A percentile compares a stretch with the other conserved stretches of the same genome.
Evolutionary conservation across 176 grass and related monocot species (phyloP).

Genomic region (Miscanthus lutarioriparius): DNA sequence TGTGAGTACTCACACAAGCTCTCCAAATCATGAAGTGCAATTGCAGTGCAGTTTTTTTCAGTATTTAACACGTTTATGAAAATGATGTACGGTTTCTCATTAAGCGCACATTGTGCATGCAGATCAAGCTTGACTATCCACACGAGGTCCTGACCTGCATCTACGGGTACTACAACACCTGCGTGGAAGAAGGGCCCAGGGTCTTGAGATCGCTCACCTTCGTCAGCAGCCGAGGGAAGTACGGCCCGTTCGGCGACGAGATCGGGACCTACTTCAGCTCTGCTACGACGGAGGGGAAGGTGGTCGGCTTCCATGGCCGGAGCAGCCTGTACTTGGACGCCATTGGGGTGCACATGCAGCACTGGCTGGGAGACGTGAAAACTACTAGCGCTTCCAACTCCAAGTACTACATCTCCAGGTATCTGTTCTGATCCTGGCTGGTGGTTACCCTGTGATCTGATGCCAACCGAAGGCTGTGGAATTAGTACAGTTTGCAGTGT

Average conservation of each 20-base stretch:
- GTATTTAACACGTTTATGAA: neutral
- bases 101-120: neutral
- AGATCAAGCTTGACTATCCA: slow-evolving; percentile 91
- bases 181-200: slow-evolving; percentile 38
- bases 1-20: neutral
- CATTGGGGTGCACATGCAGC: slow-evolving; percentile 91
- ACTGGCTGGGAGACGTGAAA: slow-evolving; percentile 76
- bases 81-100: neutral
- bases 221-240: slow-evolving; percentile 72
- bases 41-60: neutral
- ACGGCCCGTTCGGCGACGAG: slow-evolving; percentile 79
- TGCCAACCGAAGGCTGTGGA: neutral
- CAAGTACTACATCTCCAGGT: slow-evolving; percentile 62
- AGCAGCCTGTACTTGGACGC: slow-evolving; percentile 75
- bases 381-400: neutral
- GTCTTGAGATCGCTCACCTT: slow-evolving; percentile 71
- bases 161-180: slow-evolving; percentile 74
- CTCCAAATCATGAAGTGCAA: neutral
- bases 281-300: slow-evolving; percentile 68
- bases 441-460: neutral
- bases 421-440: slow-evolving; percentile 56
- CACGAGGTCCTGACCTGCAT: slow-evolving; percentile 80
- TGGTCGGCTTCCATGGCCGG: slow-evolving; percentile 90
- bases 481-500: neutral
- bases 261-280: slow-evolving; percentile 73